Conservation (phyloP, 2,329 filamentous ascomycete genomes). For the Colletotrichum magnum region DNA sequence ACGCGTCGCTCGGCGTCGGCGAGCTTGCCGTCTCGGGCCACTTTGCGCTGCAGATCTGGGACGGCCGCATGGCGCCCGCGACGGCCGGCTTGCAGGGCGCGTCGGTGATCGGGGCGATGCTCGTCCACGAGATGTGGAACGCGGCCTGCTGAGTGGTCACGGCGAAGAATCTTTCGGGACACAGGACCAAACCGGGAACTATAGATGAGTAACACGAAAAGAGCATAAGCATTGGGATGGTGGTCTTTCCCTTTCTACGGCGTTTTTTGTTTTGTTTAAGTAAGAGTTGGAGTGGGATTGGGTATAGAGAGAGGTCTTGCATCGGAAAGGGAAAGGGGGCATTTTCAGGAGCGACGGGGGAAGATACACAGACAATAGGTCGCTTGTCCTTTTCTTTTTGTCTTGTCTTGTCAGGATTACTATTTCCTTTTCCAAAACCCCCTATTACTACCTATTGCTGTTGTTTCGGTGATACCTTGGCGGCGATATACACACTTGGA, state of each 20-base stretch:
- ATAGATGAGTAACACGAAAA: conserved; percentile 30
- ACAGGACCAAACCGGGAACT: neutral
- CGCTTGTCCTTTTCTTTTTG: too few species aligned
- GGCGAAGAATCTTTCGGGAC: too few species aligned
- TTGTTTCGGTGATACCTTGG: neutral
- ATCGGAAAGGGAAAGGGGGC: conserved; percentile 4
- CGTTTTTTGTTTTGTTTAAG: too few species aligned
- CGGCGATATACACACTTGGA: too few species aligned
- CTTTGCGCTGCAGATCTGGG: conserved; percentile 38
- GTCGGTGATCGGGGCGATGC: conserved; percentile 37
- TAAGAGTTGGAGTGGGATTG: conserved; percentile 18
- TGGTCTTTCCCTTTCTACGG: neutral
- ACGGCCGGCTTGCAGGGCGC: conserved; percentile 30
- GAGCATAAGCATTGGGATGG: conserved; percentile 24
- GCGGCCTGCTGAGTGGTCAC: conserved; percentile 21
- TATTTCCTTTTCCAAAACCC: too few species aligned
- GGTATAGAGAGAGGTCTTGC: neutral
- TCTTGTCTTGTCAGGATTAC: neutral
- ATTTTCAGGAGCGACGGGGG: neutral
- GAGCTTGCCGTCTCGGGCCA: conserved; percentile 39
- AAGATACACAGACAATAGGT: neutral
- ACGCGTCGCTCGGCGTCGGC: conserved; percentile 33
- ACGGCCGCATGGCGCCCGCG: conserved; percentile 6
- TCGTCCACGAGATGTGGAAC: conserved; percentile 39
- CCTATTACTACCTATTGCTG: too few species aligned